Evolutionary conservation across 345 rosid genomes (phyloP).

Genomic region (Brassica cretica): DNA sequence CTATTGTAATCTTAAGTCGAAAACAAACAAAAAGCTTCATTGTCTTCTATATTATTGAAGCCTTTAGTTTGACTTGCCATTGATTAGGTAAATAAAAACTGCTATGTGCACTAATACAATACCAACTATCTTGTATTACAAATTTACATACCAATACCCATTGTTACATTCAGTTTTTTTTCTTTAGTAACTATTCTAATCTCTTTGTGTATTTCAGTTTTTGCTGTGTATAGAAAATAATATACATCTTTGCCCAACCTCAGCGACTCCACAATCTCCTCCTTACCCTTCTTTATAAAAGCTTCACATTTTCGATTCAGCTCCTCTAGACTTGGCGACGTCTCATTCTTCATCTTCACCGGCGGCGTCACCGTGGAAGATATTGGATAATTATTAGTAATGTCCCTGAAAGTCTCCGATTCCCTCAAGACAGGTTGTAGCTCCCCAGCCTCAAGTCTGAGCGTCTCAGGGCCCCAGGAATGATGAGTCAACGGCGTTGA

Average conservation of each 20-base stretch:
- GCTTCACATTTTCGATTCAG: conserved; percentile 77
- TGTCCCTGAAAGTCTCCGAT: conserved; percentile 65
- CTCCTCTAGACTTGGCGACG: conserved; percentile 71
- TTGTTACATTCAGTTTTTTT: not conserved
- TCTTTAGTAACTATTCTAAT: not conserved
- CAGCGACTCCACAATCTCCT: conserved; percentile 64
- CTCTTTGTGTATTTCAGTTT: not conserved
- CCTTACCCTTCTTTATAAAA: conserved; percentile 71
- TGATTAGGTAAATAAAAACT: not conserved
- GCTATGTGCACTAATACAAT: not conserved
- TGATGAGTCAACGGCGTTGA: conserved; percentile 56
- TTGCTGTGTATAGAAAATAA: not conserved
- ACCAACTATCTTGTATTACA: not conserved
- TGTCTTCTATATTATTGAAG: not conserved
- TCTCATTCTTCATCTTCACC: conserved; percentile 50
- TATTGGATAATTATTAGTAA: conserved; percentile 53
- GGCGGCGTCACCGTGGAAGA: conserved; percentile 24
- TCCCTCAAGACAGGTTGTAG: conserved; percentile 42
- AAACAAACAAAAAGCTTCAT: not conserved
- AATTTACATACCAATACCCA: not conserved
- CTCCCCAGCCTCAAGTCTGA: not conserved
- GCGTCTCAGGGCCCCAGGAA: conserved; percentile 42
- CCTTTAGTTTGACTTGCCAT: not conserved
- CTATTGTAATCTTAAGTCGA: not conserved
- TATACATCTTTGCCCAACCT: conserved; percentile 52